phyloP scores from a whole-genome alignment of 176 grass and related monocot species.

The Tillandsia leiboldiana region DNA sequence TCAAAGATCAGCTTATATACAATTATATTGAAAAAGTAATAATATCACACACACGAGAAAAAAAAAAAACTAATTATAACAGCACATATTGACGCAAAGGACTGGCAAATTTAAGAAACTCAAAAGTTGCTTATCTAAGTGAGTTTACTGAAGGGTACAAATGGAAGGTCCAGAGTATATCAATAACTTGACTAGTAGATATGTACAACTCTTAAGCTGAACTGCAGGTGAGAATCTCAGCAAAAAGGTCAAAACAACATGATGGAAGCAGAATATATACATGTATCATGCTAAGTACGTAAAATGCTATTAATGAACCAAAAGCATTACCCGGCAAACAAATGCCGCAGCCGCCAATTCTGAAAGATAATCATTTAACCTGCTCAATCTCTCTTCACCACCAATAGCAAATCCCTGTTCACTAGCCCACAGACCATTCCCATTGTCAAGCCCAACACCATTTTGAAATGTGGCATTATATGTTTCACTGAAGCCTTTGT shows the following conservation, averaged over 20 bases:
- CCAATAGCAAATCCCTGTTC: conserved; percentile 47
- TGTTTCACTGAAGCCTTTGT: conserved; percentile 12
- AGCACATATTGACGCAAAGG: neutral
- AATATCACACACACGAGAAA: too few relatives aligned
- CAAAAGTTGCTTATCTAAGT: neutral
- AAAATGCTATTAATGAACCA: neutral
- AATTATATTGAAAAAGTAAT: neutral
- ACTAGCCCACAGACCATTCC: conserved; percentile 40
- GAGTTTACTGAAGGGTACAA: neutral
- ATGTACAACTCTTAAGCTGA: neutral
- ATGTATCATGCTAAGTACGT: neutral
- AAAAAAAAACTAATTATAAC: neutral
- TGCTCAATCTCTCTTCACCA: conserved; percentile 35
- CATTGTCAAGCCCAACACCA: conserved; percentile 48
- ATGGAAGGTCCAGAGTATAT: neutral
- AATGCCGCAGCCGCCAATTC: conserved; percentile 47
- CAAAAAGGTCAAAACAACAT: neutral
- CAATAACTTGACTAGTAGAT: neutral
- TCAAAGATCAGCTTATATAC: neutral
- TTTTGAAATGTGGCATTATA: conserved; percentile 37
- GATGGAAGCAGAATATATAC: neutral
- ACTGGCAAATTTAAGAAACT: neutral
- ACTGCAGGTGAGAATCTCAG: neutral
- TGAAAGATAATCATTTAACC: conserved; percentile 40
- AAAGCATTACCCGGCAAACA: conserved; percentile 38